phyloP scores from a whole-genome alignment of 805 yeast species.

The Peterozyma xylosa region DNA sequence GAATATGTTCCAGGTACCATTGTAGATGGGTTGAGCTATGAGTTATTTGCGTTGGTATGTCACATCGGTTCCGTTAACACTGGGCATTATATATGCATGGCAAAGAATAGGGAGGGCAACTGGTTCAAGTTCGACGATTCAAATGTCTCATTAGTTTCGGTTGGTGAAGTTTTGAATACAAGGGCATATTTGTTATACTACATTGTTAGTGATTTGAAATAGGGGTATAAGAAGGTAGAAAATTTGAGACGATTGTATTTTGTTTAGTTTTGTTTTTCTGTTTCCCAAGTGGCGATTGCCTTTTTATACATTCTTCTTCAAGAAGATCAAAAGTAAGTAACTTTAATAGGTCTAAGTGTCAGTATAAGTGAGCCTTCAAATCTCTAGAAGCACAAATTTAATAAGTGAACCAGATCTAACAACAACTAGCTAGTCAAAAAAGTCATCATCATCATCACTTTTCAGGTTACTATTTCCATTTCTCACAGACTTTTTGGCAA shows the following conservation, averaged over 20 bases:
- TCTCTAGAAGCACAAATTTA: too few species aligned
- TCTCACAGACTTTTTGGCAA: constrained; percentile 51
- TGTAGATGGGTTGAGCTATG: constrained; percentile 44
- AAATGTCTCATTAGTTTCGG: constrained; percentile 58
- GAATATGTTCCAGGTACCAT: background rate
- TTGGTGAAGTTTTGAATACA: constrained; percentile 56
- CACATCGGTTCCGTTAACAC: constrained; percentile 93
- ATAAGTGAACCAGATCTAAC: too few species aligned
- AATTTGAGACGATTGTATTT: background rate
- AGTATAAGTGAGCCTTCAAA: too few species aligned
- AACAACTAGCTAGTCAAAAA: constrained; percentile 31
- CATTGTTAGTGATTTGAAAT: constrained; percentile 36
- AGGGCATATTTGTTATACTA: constrained; percentile 80
- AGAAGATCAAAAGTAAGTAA: too few species aligned
- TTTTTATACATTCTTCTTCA: background rate
- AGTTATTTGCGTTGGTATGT: constrained; percentile 78
- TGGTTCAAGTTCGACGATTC: constrained; percentile 96
- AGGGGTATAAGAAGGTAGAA: background rate
- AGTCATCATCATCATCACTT: constrained; percentile 38
- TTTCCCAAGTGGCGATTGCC: background rate
- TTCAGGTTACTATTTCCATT: constrained; percentile 23
- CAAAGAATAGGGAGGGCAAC: constrained; percentile 62
- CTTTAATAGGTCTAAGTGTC: too few species aligned
- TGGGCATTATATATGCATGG: constrained; percentile 84
- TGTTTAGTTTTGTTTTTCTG: background rate